Percentiles rank a stretch among this genome's conserved stretches.
phyloP scores from a whole-genome alignment of 257 asterid species.

The Nicotiana knightiana region DNA sequence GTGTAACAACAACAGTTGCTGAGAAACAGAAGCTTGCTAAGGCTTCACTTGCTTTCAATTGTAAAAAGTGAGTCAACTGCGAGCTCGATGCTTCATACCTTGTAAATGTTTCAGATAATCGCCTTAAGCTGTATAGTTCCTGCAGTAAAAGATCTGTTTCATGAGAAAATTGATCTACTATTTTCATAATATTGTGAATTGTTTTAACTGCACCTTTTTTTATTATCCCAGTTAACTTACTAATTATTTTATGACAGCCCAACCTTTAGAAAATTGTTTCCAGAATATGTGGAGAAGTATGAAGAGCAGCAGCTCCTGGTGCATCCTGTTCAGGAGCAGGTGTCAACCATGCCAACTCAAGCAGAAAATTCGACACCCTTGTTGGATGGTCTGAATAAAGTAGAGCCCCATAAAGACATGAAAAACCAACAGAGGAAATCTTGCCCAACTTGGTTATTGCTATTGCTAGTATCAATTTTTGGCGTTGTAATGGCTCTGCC shows the following conservation, averaged over 20 bases:
- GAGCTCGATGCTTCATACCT: background rate
- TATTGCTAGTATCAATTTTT: slow-evolving; percentile 57
- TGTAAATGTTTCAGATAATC: background rate
- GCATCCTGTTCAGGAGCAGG: slow-evolving; percentile 36
- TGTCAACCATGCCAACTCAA: slow-evolving; percentile 23
- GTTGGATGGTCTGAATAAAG: slow-evolving; percentile 33
- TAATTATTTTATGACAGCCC: slow-evolving; percentile 38
- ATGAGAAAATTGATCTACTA: background rate
- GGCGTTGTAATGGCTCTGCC: slow-evolving; percentile 89
- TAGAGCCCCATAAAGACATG: slow-evolving; percentile 39
- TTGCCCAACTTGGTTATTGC: slow-evolving; percentile 63
- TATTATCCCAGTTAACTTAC: background rate
- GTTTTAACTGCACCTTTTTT: background rate
- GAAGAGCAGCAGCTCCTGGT: slow-evolving; percentile 49
- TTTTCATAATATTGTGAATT: background rate
- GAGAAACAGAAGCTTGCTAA: slow-evolving; percentile 85
- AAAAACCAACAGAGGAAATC: slow-evolving; percentile 39
- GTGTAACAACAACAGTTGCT: slow-evolving; percentile 72
- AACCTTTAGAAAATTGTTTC: slow-evolving; percentile 69
- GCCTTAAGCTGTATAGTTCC: background rate
- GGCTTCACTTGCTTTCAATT: slow-evolving; percentile 81
- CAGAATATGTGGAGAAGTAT: slow-evolving; percentile 76
- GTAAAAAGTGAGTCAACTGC: slow-evolving; percentile 59
- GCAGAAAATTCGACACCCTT: slow-evolving; percentile 27
- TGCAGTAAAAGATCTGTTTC: background rate